Conservation (phyloP, 352 stramenopile genomes). For the Phytophthora tentaculata region DNA sequence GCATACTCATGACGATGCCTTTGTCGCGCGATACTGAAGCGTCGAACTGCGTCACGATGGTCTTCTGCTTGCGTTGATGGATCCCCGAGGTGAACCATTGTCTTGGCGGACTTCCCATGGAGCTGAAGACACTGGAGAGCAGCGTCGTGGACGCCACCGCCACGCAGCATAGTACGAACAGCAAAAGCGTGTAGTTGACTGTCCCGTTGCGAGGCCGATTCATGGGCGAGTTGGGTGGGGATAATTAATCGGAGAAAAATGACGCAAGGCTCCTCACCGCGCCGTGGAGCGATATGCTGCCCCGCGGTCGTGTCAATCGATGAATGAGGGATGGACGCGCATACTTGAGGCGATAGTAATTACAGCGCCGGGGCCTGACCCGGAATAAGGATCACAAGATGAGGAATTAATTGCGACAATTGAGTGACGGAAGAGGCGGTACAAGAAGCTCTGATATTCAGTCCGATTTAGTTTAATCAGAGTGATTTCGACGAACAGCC, state of each 20-base stretch:
- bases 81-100: conserved; percentile 15
- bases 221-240: no score
- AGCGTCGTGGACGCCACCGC: conserved; percentile 16
- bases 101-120: not conserved
- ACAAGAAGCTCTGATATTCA: conserved; percentile 10
- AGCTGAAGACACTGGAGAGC: conserved; percentile 21
- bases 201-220: not conserved
- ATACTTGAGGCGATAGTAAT: not conserved
- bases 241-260: not conserved
- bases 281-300: not conserved
- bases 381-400: not conserved
- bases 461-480: conserved; percentile 2
- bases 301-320: no score
- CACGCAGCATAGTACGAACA: conserved; percentile 21
- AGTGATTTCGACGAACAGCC: no score
- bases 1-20: conserved; percentile 45
- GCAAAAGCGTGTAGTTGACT: not conserved
- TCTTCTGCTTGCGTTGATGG: conserved; percentile 25
- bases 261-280: no score
- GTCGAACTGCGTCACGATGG: conserved; percentile 24
- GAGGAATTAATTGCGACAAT: conserved; percentile 3
- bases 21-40: conserved; percentile 18
- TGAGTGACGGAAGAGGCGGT: conserved; percentile 4
- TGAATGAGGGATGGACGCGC: not conserved
- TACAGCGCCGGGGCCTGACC: not conserved